Evolutionary conservation across 495 filamentous ascomycete genomes (phyloP).

Genomic region (Xylaria bambusicola): DNA sequence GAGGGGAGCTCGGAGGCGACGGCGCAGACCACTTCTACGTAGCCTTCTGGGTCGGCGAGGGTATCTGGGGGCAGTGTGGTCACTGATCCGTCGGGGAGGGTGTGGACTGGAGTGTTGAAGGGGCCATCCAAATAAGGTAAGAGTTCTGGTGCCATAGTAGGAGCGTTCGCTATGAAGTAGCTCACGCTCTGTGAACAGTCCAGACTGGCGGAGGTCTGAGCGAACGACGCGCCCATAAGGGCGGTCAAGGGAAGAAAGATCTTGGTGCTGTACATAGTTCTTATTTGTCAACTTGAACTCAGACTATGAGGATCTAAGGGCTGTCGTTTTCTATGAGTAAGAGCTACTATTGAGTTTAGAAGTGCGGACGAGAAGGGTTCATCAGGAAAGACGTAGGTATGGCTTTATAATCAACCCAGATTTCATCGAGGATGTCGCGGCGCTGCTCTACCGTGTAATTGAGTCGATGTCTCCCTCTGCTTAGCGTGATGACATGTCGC

Average conservation of each 20-base stretch:
- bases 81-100: background rate
- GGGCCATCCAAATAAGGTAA: background rate
- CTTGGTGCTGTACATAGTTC: constrained; percentile 2
- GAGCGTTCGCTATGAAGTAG: background rate
- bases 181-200: background rate
- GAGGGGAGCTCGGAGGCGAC: background rate
- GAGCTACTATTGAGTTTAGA: too few species aligned
- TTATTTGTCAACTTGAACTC: background rate
- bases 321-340: too few species aligned
- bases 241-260: background rate
- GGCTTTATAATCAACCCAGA: too few species aligned
- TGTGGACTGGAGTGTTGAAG: background rate
- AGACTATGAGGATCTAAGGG: background rate
- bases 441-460: too few species aligned
- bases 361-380: too few species aligned
- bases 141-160: background rate
- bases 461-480: too few species aligned
- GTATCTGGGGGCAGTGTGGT: constrained; percentile 8
- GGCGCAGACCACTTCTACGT: background rate
- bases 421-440: too few species aligned
- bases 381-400: too few species aligned
- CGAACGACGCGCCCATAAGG: constrained; percentile 1
- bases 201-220: background rate
- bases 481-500: too few species aligned
- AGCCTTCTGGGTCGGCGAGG: background rate